Conservation (phyloP, 352 stramenopile genomes). For the Pythium chondricola region DNA sequence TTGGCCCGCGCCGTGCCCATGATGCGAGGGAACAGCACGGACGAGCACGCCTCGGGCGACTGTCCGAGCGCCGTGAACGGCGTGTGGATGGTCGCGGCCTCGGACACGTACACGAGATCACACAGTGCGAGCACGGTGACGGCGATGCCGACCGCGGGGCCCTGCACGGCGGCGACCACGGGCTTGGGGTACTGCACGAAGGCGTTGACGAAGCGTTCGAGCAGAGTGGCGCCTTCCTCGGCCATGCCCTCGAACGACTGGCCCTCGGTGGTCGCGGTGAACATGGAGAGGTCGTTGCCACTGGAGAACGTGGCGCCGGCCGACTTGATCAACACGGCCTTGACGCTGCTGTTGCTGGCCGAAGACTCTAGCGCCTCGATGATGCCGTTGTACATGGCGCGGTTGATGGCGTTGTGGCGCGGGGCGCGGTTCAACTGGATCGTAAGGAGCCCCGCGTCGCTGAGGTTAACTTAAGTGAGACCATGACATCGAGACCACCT, state of each 20-base stretch:
- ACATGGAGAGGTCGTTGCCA: conserved; percentile 85
- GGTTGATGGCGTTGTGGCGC: conserved; percentile 87
- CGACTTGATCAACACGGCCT: conserved; percentile 84
- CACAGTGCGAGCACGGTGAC: conserved; percentile 86
- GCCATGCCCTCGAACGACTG: conserved; percentile 56
- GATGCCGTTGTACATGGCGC: conserved; percentile 77
- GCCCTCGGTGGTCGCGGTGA: conserved; percentile 45
- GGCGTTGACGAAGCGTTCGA: conserved; percentile 59
- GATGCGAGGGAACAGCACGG: conserved; percentile 73
- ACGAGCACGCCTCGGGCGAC: conserved; percentile 89
- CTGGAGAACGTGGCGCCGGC: conserved; percentile 86
- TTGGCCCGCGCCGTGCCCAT: conserved; percentile 86
- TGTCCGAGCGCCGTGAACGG: conserved; percentile 89
- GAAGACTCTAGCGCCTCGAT: conserved; percentile 60
- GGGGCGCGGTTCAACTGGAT: conserved; percentile 72
- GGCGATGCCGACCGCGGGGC: conserved; percentile 85
- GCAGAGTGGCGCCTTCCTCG: conserved; percentile 39
- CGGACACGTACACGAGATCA: conserved; percentile 87
- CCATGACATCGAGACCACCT: too few relatives aligned
- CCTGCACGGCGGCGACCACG: conserved; percentile 86
- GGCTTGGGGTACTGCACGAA: conserved; percentile 89
- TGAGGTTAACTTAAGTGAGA: too few relatives aligned
- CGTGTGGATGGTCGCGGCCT: conserved; percentile 86
- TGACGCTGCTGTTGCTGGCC: conserved; percentile 55
- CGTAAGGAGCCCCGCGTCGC: conserved; percentile 54